Base-by-base conservation (phyloP, 1,139 yeast genomes). In the Taphrina deformans region DNA sequence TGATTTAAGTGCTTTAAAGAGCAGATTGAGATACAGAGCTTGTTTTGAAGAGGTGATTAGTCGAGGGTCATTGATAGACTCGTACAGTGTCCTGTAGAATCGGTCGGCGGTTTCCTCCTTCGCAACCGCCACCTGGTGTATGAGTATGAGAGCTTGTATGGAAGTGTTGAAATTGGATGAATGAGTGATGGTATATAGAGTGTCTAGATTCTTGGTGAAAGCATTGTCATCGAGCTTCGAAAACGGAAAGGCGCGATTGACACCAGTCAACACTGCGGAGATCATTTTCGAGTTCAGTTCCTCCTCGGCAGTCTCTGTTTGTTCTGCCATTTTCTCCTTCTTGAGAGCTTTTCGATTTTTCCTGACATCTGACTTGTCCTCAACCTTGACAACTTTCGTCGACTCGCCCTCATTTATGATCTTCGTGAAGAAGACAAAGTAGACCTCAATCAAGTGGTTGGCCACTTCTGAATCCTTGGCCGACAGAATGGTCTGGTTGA, bases 181-280 rank as follows among this genome's bases (percentile, higher is more conserved):
- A 75, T 93, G 98, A 1, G 98, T 92, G 73, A 93, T 92, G 73
- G 85, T 85, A 80, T 88, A 95, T 67, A 93, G 79, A 0, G 96
- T 88, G 72, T 90, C 87, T 73, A 92, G 80, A 77, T 95, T 98
- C 69, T 82, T 80, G 69, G 86, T 85, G 75, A 89, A 92, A 7
- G 85, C 83, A 23, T 85, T 85, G 62, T 85, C 81, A 7, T 96
- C 88, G 66, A 95, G 80, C 68, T 84, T 82, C 1, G 97, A 86
- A 74, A 89, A 93, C 66, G 99, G 98, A 80, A 89, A 92, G 0
- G 99, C 95, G 78, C 99, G 88, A 75, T 95, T 95, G 68, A 93
- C 83, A 70, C 99, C 99, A 1, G 99, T 91, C 69, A 93, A 83
- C 67, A 95, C 83, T 23, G 97, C 97, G 40, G 97, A 87, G 71